Evolutionary conservation across 2,329 filamentous ascomycete species (phyloP).

Genomic region (Diaporthe australafricana): DNA sequence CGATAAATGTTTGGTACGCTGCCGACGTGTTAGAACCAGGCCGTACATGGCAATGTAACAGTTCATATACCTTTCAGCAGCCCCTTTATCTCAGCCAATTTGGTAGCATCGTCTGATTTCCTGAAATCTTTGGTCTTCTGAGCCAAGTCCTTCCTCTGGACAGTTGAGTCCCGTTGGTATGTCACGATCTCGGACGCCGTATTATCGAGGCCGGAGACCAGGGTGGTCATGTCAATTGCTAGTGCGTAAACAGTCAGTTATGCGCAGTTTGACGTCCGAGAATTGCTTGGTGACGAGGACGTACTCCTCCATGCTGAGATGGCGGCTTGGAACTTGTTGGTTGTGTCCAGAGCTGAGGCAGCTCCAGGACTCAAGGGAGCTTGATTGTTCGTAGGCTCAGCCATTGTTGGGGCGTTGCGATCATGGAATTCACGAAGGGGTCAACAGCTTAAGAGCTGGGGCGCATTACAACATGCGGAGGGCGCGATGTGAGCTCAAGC

Average conservation of each 20-base stretch:
- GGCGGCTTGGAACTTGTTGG: slow-evolving; percentile 96
- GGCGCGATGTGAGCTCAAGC: slow-evolving; percentile 15
- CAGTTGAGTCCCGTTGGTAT: slow-evolving; percentile 93
- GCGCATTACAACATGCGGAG: slow-evolving; percentile 23
- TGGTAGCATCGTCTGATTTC: slow-evolving; percentile 89
- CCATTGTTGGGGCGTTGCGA: slow-evolving; percentile 18
- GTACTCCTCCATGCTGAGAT: slow-evolving; percentile 96
- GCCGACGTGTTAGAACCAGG: slow-evolving; percentile 41
- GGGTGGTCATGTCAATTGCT: slow-evolving; percentile 88
- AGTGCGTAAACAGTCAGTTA: slow-evolving; percentile 29
- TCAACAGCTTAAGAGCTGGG: slow-evolving; percentile 29
- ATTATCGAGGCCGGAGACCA: slow-evolving; percentile 88
- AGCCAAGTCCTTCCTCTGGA: slow-evolving; percentile 96
- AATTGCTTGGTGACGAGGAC: slow-evolving; percentile 40
- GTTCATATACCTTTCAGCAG: slow-evolving; percentile 79
- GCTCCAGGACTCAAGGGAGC: slow-evolving; percentile 28
- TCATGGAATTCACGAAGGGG: not conserved
- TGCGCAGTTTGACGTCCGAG: not conserved
- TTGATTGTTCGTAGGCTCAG: slow-evolving; percentile 13
- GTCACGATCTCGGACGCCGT: slow-evolving; percentile 95
- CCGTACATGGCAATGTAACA: not conserved
- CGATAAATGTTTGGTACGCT: slow-evolving; percentile 98
- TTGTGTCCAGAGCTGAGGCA: slow-evolving; percentile 58
- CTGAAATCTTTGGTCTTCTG: slow-evolving; percentile 99
- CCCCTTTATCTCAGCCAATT: slow-evolving; percentile 88